Percentiles rank a stretch among this genome's conserved stretches.
phyloP scores from a whole-genome alignment of 306 rosid genomes.

The Vigna radiata region DNA sequence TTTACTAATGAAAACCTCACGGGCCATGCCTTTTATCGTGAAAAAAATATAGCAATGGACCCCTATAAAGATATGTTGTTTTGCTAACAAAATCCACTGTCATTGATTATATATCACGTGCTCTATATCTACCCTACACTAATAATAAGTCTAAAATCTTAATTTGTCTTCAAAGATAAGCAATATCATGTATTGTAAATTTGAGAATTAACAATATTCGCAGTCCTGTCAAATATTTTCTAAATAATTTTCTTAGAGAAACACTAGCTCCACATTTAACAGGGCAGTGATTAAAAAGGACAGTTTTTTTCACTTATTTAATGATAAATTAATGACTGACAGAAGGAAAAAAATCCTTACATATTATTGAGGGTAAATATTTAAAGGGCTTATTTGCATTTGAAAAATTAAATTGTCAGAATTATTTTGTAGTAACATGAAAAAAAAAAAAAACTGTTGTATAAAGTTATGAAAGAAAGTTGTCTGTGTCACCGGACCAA shows the following conservation, averaged over 20 bases:
- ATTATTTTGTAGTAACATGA: not conserved
- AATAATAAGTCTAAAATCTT: conserved; percentile 25
- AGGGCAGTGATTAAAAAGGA: too few relatives aligned
- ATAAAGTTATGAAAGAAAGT: not conserved
- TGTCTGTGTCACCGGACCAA: conserved; percentile 36
- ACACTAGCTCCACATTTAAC: not conserved
- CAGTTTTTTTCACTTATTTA: not conserved
- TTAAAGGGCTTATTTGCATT: not conserved
- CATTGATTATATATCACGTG: conserved; percentile 12
- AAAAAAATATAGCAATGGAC: not conserved
- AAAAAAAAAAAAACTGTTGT: not conserved
- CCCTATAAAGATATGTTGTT: not conserved
- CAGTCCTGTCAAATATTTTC: not conserved
- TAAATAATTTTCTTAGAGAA: too few relatives aligned
- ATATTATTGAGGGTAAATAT: not conserved
- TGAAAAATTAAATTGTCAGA: not conserved
- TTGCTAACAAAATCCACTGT: conserved; percentile 20
- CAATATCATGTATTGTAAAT: not conserved
- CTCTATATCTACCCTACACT: not conserved
- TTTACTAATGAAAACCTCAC: not conserved
- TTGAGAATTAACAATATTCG: not conserved
- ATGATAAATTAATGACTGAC: not conserved
- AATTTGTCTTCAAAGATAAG: not conserved
- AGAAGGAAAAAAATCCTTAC: not conserved
- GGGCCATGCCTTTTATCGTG: not conserved